Evolutionary conservation across 345 rosid genomes (phyloP).

Genomic region (Boechera stricta): DNA sequence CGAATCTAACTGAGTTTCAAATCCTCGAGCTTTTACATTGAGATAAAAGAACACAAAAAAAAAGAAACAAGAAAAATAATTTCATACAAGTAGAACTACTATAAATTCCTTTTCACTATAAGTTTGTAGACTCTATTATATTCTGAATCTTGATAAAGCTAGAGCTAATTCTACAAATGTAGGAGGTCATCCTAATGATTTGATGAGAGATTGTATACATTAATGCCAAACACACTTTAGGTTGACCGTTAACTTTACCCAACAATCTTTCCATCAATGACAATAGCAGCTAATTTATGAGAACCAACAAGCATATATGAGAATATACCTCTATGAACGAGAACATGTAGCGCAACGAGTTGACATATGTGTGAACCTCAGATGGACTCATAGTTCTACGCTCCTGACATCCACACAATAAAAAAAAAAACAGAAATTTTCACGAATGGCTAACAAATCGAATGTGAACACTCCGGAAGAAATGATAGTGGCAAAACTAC

Average conservation of each 20-base stretch:
- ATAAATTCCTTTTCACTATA: background rate
- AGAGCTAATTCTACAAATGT: background rate
- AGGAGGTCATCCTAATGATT: background rate
- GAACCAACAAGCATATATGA: background rate
- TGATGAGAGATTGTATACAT: background rate
- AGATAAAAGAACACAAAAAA: background rate
- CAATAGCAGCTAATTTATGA: background rate
- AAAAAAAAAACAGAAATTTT: slow-evolving; percentile 1
- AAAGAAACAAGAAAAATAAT: background rate
- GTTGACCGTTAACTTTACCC: background rate
- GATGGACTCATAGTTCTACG: slow-evolving; percentile 75
- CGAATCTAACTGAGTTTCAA: background rate
- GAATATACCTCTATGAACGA: slow-evolving; percentile 68
- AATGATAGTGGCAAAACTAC: slow-evolving; percentile 16
- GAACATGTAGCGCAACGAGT: slow-evolving; percentile 77
- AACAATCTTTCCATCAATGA: background rate
- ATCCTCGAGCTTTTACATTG: slow-evolving; percentile 3
- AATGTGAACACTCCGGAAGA: background rate
- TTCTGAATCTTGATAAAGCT: background rate
- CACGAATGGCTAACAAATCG: slow-evolving; percentile 15
- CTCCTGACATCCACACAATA: slow-evolving; percentile 62
- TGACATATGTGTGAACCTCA: slow-evolving; percentile 74
- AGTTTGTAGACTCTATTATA: background rate
- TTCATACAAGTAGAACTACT: slow-evolving; percentile 11
- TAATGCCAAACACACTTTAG: background rate